These are phyloP conservation scores for Rhizopogon vesiculosus DNA, from an alignment of 768 basidiomycete genomes.

Conservation along the genomic window DNA sequence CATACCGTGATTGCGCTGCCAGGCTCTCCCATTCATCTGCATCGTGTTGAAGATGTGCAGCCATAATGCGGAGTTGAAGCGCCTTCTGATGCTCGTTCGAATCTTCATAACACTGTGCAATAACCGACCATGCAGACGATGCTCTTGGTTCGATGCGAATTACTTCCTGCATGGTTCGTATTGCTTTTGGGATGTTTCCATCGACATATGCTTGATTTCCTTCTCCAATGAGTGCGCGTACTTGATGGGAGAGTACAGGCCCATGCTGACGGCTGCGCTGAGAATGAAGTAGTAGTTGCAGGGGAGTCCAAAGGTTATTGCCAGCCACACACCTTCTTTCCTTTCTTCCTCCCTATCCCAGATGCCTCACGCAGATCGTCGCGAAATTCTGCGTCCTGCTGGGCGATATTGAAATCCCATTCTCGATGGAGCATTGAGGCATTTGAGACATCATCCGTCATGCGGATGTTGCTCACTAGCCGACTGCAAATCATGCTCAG, in stretches of 20 bases:
- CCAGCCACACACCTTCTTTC: constrained; percentile 38
- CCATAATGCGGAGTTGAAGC: constrained; percentile 83
- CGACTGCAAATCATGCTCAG: constrained; percentile 37
- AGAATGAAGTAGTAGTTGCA: not conserved
- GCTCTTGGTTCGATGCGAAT: constrained; percentile 91
- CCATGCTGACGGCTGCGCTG: constrained; percentile 45
- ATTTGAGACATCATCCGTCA: constrained; percentile 39
- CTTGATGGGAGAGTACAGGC: constrained; percentile 62
- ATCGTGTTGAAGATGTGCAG: constrained; percentile 80
- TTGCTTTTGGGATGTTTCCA: constrained; percentile 58
- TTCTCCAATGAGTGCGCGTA: constrained; percentile 70
- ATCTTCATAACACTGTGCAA: constrained; percentile 81
- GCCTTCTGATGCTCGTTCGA: constrained; percentile 63
- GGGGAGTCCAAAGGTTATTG: not conserved
- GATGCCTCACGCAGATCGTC: constrained; percentile 73
- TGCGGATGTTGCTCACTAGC: constrained; percentile 61
- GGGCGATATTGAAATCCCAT: constrained; percentile 72
- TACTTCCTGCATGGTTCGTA: constrained; percentile 84
- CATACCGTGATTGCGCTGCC: constrained; percentile 68
- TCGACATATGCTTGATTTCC: constrained; percentile 87
- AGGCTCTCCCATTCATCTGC: constrained; percentile 86
- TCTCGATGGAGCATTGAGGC: constrained; percentile 52
- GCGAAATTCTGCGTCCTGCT: constrained; percentile 63
- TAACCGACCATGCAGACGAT: constrained; percentile 78
- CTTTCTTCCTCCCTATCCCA: constrained; percentile 54